Percentiles rank a stretch among this genome's conserved stretches.
Conservation (phyloP, 2,329 filamentous ascomycete genomes). For the Ascochyta koolunga region DNA sequence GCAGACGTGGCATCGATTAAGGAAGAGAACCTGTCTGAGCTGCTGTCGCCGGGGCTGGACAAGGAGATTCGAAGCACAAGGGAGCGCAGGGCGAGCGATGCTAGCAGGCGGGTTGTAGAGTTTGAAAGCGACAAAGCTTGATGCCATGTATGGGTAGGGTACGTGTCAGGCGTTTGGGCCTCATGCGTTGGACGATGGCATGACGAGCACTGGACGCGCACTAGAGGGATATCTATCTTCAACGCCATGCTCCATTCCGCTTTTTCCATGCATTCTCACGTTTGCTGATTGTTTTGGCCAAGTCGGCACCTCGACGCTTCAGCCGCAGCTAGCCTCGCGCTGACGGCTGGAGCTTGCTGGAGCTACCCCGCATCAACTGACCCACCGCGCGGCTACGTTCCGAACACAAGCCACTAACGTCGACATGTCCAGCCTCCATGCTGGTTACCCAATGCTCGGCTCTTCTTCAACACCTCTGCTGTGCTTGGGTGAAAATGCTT, state of each 20-base stretch:
- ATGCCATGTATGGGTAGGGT: conserved; percentile 6
- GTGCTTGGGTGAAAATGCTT: conserved; percentile 34
- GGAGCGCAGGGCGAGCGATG: conserved; percentile 42
- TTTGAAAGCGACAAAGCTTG: conserved; percentile 43
- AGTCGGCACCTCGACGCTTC: background rate
- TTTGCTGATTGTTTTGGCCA: conserved; percentile 4
- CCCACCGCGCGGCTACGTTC: conserved; percentile 15
- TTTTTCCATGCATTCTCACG: background rate
- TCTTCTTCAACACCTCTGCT: conserved; percentile 20
- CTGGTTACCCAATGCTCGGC: conserved; percentile 15
- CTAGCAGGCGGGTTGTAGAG: conserved; percentile 45
- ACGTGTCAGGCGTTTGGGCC: conserved; percentile 13
- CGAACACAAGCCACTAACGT: conserved; percentile 3
- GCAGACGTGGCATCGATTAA: conserved; percentile 48
- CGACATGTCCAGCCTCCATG: background rate
- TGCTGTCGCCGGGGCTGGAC: conserved; percentile 26
- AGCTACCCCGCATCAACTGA: conserved; percentile 24
- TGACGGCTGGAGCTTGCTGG: background rate
- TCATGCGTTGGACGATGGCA: background rate
- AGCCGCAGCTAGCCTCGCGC: background rate
- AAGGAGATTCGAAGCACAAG: conserved; percentile 36
- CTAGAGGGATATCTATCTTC: background rate
- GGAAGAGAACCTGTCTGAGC: conserved; percentile 22
- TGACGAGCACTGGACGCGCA: background rate
- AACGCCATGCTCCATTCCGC: too few species aligned